phyloP scores from a whole-genome alignment of 495 filamentous ascomycete genomes.

The Daldinia loculata region DNA sequence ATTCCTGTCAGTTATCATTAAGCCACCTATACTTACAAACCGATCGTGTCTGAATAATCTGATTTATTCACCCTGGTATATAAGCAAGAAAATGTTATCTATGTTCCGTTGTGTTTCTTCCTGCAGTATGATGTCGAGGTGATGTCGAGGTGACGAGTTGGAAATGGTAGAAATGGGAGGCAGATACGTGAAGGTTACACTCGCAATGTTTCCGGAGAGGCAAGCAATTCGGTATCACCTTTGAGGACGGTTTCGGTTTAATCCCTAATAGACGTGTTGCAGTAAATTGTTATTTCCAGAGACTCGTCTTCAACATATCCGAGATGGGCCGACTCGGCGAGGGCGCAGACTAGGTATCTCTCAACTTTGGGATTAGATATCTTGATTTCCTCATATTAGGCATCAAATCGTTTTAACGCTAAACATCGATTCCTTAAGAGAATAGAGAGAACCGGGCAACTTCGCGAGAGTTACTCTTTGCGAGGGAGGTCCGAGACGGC shows the following conservation, averaged over 20 bases:
- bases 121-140: not conserved
- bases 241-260: not conserved
- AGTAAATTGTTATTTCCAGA: constrained; percentile 3
- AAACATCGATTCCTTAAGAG: not conserved
- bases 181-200: not conserved
- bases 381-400: constrained; percentile 30
- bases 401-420: constrained; percentile 11
- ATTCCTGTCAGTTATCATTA: constrained; percentile 7
- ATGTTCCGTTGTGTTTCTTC: not conserved
- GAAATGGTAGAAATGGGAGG: not conserved
- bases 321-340: not conserved
- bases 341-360: not conserved
- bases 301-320: not conserved
- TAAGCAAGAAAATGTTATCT: not conserved
- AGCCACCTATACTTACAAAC: not conserved
- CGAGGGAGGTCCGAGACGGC: not conserved
- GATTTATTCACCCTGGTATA: not conserved
- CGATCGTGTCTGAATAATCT: not conserved
- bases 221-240: not conserved
- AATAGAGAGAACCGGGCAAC: not conserved
- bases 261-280: constrained; percentile 6
- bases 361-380: constrained; percentile 2
- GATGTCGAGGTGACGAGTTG: not conserved
- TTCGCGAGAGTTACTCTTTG: constrained; percentile 9
- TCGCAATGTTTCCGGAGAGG: not conserved